Percentiles rank a stretch among this genome's conserved stretches.
Conservation (phyloP, 2,329 filamentous ascomycete species). For the Penicillium palitans region DNA sequence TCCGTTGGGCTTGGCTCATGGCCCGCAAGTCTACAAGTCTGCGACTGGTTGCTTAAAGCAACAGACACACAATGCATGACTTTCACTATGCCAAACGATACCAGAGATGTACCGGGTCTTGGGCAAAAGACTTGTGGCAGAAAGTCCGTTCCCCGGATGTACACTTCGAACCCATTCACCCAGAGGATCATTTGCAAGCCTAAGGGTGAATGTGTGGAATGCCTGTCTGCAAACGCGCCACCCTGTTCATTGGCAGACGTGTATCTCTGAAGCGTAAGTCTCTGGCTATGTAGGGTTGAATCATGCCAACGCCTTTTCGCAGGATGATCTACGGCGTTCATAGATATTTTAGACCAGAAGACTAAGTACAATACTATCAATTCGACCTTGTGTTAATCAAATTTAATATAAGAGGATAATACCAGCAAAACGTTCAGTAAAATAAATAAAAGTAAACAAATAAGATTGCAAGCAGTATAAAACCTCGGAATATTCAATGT, state of each 20-base stretch:
- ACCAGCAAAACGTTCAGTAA: background rate
- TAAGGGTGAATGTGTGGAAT: background rate
- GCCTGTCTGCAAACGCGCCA: background rate
- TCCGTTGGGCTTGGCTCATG: background rate
- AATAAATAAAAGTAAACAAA: background rate
- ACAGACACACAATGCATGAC: background rate
- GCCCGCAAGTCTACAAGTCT: background rate
- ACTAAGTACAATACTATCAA: background rate
- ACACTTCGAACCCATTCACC: background rate
- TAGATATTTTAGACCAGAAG: background rate
- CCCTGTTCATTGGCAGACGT: background rate
- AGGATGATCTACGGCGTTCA: conserved; percentile 1
- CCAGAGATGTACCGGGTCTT: background rate
- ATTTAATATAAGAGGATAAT: background rate
- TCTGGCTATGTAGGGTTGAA: background rate
- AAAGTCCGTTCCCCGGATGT: background rate
- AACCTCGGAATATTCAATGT: background rate
- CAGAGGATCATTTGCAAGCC: background rate
- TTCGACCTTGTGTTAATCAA: background rate
- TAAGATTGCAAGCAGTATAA: background rate
- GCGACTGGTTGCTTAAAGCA: background rate
- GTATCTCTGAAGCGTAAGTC: background rate
- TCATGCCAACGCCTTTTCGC: background rate
- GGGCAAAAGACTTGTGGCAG: background rate
- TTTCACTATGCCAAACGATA: background rate